phyloP scores from a whole-genome alignment of 805 yeast genomes.

The Candida methanosorbosa region DNA sequence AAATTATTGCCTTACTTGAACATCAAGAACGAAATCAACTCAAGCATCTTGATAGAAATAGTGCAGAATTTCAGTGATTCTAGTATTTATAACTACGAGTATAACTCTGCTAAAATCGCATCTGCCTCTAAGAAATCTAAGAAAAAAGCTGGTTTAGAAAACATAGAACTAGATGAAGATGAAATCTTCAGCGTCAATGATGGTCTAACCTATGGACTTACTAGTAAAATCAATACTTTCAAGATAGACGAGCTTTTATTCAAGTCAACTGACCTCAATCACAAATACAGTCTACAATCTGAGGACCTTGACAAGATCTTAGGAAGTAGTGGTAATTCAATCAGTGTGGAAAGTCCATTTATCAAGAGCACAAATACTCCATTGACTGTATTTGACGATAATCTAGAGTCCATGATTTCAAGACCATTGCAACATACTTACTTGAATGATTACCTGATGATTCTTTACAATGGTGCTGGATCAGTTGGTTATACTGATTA shows the following conservation, averaged over 20 bases:
- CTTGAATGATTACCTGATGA: conserved; percentile 32
- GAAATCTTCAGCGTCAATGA: conserved; percentile 28
- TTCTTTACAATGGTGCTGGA: conserved; percentile 18
- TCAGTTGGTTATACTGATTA: conserved; percentile 26
- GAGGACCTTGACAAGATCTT: conserved; percentile 19
- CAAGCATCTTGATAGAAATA: conserved; percentile 22
- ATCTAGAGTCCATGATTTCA: conserved; percentile 22
- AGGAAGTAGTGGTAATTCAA: background rate
- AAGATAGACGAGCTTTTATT: conserved; percentile 24
- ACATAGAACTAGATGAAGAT: conserved; percentile 12
- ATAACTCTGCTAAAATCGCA: conserved; percentile 3
- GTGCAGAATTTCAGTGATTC: conserved; percentile 23
- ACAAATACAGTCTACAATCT: conserved; percentile 2
- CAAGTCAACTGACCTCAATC: conserved; percentile 11
- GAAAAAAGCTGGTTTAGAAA: conserved; percentile 2
- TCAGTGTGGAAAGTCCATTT: conserved; percentile 22
- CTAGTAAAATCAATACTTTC: conserved; percentile 29
- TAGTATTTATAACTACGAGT: conserved; percentile 8
- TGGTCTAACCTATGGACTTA: conserved; percentile 32
- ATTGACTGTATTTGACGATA: conserved; percentile 23
- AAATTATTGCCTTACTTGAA: conserved; percentile 25
- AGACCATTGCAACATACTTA: conserved; percentile 32
- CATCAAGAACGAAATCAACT: conserved; percentile 22
- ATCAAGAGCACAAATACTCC: conserved; percentile 20
- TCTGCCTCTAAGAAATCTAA: conserved; percentile 2